These are phyloP conservation scores for Vaccinium macrocarpon DNA, from an alignment of 148 eudicot genomes.

Conservation along the genomic window DNA sequence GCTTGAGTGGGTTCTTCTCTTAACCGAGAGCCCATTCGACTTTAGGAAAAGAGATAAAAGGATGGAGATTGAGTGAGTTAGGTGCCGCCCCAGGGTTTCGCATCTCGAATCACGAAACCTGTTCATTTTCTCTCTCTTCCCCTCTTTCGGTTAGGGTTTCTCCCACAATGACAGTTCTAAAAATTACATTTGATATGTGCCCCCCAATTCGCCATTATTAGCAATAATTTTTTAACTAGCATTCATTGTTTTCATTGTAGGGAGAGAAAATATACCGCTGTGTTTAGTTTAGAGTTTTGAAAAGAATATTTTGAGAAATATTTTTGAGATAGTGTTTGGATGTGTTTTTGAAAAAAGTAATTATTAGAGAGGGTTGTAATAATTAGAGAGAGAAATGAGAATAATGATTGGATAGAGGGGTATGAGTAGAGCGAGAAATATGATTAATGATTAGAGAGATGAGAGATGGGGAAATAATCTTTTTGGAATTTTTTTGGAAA, in stretches of 20 bases:
- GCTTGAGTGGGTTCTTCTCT: slow-evolving; percentile 26
- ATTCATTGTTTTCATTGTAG: slow-evolving; percentile 20
- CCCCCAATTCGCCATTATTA: neutral
- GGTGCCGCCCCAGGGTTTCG: slow-evolving; percentile 22
- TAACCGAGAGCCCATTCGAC: neutral
- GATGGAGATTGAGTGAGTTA: neutral
- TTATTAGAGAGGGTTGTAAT: too few species aligned
- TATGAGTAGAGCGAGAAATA: too few species aligned
- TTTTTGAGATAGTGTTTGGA: too few species aligned
- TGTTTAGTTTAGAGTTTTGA: too few species aligned
- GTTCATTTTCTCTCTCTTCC: neutral
- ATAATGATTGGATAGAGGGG: too few species aligned
- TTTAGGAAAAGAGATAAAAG: neutral
- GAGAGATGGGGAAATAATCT: too few species aligned
- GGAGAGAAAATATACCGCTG: slow-evolving; percentile 10
- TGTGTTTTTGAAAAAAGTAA: too few species aligned
- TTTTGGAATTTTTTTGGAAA: too few species aligned
- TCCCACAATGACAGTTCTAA: slow-evolving; percentile 14
- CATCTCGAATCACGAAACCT: neutral
- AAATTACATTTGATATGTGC: slow-evolving; percentile 34
- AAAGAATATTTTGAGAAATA: too few species aligned
- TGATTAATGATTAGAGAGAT: too few species aligned
- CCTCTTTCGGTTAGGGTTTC: slow-evolving; percentile 5
- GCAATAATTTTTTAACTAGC: slow-evolving; percentile 1
- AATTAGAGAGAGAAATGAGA: too few species aligned